Base-by-base conservation (phyloP, 441 rosid species). In the Erodium trifolium region DNA sequence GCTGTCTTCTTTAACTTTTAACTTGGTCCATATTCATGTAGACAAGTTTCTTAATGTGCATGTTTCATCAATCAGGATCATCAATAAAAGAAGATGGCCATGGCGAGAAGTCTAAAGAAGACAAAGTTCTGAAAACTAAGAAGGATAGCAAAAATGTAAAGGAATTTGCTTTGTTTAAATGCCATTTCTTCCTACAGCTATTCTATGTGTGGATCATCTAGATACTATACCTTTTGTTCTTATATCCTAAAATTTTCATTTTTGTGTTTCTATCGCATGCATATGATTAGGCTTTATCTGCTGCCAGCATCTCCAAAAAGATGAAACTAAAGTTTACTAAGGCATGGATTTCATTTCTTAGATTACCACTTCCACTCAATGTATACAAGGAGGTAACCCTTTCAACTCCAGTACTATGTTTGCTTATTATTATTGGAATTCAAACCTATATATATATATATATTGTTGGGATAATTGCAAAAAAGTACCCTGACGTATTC, bases 321-420 rank as follows among this genome's bases (percentile, higher is more conserved):
- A 89, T 89, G 86, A 93, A 89, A 82, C 60, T 85, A 62, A 91
- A 88, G 78, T 91, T 93, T 74, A 91, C 89, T 2, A 91, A 89
- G 80, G 90, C 95, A n/a, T 91, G 98, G 97, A 81, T 87, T 75
- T 78, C 92, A 29, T 89, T 93, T 86, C 92, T 91, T 71, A 85
- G 89, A 81, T 80, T 91, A 59, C 95, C 89, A 5, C 93, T 93
- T 66, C 93, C 96, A 12, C 76, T 88, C 72, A 88, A 87, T 74
- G 80, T 93, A 35, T 93, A 91, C 85, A 93, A 91, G 81, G 95
- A 93, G 91, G 97, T 91, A 77, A 73, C 68, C 31, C 31, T 68
- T 5, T 57, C n/a, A 39, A 23, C 19, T 67, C 6, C 27, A 8
- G 2, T 35, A 59, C 23, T 63, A 16, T 51, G 27, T 29, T 65